phyloP scores from a whole-genome alignment of 352 stramenopile genomes.

The Ophiocytium majus region DNA sequence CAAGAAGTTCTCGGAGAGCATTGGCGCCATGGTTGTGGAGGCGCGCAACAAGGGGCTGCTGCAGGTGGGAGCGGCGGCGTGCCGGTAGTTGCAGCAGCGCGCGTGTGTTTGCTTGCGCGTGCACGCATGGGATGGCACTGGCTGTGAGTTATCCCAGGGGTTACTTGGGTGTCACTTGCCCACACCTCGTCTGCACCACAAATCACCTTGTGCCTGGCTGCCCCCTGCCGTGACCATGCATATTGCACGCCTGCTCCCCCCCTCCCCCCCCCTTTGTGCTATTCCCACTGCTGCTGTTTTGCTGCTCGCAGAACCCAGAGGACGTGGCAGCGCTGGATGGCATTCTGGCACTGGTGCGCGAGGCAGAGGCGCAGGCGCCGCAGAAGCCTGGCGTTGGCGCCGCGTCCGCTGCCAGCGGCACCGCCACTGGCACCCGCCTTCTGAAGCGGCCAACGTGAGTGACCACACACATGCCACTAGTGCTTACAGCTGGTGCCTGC shows the following conservation, averaged over 20 bases:
- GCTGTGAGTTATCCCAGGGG: no score
- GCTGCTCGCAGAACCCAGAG: neutral
- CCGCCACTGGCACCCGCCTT: neutral
- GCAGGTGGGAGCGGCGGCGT: conserved; percentile 18
- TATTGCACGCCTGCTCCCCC: no score
- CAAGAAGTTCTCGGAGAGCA: conserved; percentile 44
- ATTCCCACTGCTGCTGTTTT: no score
- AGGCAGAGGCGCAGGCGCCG: conserved; percentile 33
- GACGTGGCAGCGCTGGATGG: conserved; percentile 22
- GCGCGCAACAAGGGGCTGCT: conserved; percentile 35
- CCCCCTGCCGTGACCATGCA: no score
- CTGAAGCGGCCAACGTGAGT: conserved; percentile 14
- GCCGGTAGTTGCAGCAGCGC: neutral
- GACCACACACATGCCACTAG: no score
- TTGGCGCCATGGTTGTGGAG: conserved; percentile 37
- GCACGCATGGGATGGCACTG: no score
- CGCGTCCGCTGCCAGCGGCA: neutral
- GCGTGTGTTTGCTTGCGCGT: neutral
- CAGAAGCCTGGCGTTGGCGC: neutral
- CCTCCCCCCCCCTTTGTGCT: no score
- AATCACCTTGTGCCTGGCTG: no score
- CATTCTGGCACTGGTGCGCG: conserved; percentile 40
- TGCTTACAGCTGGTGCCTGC: no score
- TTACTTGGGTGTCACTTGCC: no score
- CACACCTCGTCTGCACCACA: no score